Conservation (phyloP, 257 asterid genomes). For the Petunia secreta region DNA sequence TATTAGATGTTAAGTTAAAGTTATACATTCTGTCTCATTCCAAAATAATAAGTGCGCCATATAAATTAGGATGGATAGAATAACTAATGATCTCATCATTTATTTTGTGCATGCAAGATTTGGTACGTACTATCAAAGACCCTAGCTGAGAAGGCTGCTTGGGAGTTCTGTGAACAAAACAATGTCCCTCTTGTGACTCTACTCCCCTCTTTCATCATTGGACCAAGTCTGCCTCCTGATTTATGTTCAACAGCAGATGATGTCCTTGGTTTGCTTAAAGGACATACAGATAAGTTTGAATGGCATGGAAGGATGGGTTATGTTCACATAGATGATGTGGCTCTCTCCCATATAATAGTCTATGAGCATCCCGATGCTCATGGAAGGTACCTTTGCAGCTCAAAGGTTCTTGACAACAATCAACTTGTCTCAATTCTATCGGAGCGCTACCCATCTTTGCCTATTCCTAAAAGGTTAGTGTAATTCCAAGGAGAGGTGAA, state of each 20-base stretch:
- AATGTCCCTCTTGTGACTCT: constrained; percentile 65
- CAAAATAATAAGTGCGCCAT: neutral
- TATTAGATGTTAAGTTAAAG: no score
- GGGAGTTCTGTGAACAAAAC: constrained; percentile 75
- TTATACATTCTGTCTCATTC: neutral
- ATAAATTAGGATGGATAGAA: neutral
- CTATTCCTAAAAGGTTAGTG: constrained; percentile 66
- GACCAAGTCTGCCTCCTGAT: constrained; percentile 70
- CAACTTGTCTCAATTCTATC: constrained; percentile 59
- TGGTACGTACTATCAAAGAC: constrained; percentile 91
- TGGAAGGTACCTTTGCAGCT: constrained; percentile 80
- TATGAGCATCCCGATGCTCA: constrained; percentile 59
- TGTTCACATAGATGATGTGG: constrained; percentile 93
- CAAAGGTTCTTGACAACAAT: constrained; percentile 61
- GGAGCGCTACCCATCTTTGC: constrained; percentile 57
- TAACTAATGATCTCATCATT: neutral
- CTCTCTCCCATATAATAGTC: constrained; percentile 66
- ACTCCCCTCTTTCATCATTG: constrained; percentile 77
- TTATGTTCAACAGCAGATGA: constrained; percentile 76
- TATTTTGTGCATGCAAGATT: constrained; percentile 36
- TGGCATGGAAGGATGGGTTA: constrained; percentile 96
- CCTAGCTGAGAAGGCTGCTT: constrained; percentile 87
- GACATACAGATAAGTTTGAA: constrained; percentile 65
- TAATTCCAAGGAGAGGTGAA: neutral
- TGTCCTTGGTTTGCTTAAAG: constrained; percentile 81